A percentile compares a stretch with the other conserved stretches of the same genome.
These are phyloP conservation scores for Oidiodendron maius DNA, from an alignment of 495 filamentous ascomycete species.

Conservation along the genomic window DNA sequence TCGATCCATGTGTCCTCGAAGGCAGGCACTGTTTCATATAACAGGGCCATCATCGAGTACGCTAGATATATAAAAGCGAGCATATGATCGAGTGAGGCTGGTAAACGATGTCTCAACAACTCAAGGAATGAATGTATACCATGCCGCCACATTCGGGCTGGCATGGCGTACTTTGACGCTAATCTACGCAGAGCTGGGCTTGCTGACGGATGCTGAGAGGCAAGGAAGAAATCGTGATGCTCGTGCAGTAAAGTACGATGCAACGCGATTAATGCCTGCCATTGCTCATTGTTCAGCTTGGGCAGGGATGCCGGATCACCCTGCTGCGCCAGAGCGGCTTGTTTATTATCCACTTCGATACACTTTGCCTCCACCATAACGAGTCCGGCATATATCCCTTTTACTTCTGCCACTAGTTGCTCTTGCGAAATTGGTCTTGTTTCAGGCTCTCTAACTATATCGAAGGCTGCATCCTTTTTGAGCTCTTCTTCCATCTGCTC, in stretches of 20 bases:
- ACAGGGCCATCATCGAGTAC: constrained; percentile 73
- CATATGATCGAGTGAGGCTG: constrained; percentile 71
- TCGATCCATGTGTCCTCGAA: constrained; percentile 91
- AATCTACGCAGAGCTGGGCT: constrained; percentile 49
- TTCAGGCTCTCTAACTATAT: constrained; percentile 44
- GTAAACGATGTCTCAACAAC: constrained; percentile 61
- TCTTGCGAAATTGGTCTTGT: constrained; percentile 69
- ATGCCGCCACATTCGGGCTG: constrained; percentile 79
- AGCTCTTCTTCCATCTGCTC: neutral
- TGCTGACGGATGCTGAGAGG: constrained; percentile 68
- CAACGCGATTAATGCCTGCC: constrained; percentile 66
- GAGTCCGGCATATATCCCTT: constrained; percentile 70
- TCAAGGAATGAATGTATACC: constrained; percentile 78
- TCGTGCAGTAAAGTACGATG: constrained; percentile 71
- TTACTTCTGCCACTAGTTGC: constrained; percentile 63
- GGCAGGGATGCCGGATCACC: constrained; percentile 24
- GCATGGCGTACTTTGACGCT: constrained; percentile 71
- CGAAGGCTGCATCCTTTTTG: constrained; percentile 6
- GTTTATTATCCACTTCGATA: constrained; percentile 57
- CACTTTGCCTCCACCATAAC: constrained; percentile 78
- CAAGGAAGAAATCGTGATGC: constrained; percentile 77
- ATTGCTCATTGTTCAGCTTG: constrained; percentile 55
- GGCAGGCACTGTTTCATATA: constrained; percentile 67
- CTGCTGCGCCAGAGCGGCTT: constrained; percentile 34
- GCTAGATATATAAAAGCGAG: constrained; percentile 75